These are phyloP conservation scores for Exutisphaerella laricina DNA, from an alignment of 2,329 filamentous ascomycete species.

Conservation along the genomic window DNA sequence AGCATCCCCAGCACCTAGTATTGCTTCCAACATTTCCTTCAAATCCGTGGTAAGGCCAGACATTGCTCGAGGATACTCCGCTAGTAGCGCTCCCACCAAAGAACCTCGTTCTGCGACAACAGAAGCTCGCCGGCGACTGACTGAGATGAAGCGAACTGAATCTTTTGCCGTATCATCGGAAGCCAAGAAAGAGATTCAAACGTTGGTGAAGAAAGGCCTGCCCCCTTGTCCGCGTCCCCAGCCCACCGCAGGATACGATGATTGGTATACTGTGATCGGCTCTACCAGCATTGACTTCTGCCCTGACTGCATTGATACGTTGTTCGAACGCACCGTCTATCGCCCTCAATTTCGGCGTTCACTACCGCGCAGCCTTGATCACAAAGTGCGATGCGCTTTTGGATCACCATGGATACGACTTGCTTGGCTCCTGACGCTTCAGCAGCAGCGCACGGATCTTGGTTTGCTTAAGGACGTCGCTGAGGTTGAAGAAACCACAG, in stretches of 20 bases:
- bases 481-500: conserved; percentile 51
- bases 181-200: conserved; percentile 43
- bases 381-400: conserved; percentile 68
- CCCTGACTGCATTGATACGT: conserved; percentile 66
- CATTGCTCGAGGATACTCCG: conserved; percentile 3
- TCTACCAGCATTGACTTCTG: conserved; percentile 73
- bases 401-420: conserved; percentile 77
- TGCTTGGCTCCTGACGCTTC: conserved; percentile 73
- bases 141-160: conserved; percentile 12
- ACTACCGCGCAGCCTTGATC: conserved; percentile 52
- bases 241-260: conserved; percentile 58
- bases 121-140: conserved; percentile 9
- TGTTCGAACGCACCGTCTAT: conserved; percentile 65
- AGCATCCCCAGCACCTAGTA: conserved; percentile 20
- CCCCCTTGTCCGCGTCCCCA: conserved; percentile 64
- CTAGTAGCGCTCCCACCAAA: conserved; percentile 9
- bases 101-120: conserved; percentile 7
- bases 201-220: conserved; percentile 40
- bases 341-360: conserved; percentile 60
- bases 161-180: conserved; percentile 24
- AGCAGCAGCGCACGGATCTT: conserved; percentile 61
- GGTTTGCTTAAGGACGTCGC: conserved; percentile 65
- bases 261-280: conserved; percentile 74
- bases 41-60: conserved; percentile 7
- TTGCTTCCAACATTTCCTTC: conserved; percentile 7